phyloP scores from a whole-genome alignment of 2,329 filamentous ascomycete species.

The Diplodia sapinea region DNA sequence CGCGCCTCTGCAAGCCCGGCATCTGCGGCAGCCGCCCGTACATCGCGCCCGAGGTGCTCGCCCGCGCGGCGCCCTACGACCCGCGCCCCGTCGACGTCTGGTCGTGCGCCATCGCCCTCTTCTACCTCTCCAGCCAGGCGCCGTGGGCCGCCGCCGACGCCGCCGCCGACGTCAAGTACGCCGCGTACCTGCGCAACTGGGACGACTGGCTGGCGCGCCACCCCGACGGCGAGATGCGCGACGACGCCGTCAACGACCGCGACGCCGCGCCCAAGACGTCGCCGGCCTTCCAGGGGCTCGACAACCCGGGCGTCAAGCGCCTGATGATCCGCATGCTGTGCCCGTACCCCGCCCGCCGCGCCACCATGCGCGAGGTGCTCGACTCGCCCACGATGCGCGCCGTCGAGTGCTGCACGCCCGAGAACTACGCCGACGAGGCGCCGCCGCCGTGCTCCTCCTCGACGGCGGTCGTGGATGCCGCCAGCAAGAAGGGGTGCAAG shows the following conservation, averaged over 20 bases:
- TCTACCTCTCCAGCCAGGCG: conserved; percentile 79
- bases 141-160: conserved; percentile 74
- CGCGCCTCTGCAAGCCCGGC: conserved; percentile 75
- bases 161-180: conserved; percentile 62
- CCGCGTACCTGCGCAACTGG: conserved; percentile 70
- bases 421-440: conserved; percentile 71
- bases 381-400: conserved; percentile 74
- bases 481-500: conserved; percentile 49
- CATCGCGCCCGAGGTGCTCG: conserved; percentile 83
- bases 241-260: conserved; percentile 46
- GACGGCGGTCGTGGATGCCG: conserved; percentile 61
- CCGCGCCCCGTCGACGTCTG: conserved; percentile 83
- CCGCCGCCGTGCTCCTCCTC: too few species aligned
- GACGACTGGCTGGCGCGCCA: conserved; percentile 68
- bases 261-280: conserved; percentile 60
- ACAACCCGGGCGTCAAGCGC: conserved; percentile 71
- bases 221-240: conserved; percentile 57
- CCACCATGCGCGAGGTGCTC: conserved; percentile 71
- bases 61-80: conserved; percentile 69
- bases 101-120: conserved; percentile 82
- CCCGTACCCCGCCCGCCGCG: conserved; percentile 73
- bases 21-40: conserved; percentile 87
- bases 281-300: conserved; percentile 69
- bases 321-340: conserved; percentile 83
- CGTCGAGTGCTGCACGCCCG: conserved; percentile 79